A percentile compares a stretch with the other conserved stretches of the same genome.
Evolutionary conservation across 768 basidiomycete species (phyloP).

Genomic region (Mycena galericulata): DNA sequence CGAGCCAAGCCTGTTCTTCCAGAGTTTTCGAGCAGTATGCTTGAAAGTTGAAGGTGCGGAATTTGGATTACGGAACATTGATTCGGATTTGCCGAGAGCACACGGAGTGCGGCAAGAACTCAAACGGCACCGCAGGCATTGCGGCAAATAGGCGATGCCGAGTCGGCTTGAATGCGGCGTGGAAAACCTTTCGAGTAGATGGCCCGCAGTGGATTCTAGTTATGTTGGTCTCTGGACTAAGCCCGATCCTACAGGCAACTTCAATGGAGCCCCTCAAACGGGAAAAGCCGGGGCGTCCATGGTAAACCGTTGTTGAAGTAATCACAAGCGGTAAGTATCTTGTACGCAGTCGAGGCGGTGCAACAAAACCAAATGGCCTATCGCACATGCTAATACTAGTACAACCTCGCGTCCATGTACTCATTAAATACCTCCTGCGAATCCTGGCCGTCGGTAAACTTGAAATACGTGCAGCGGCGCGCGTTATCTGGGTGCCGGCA

Average conservation of each 20-base stretch:
- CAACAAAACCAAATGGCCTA: too few species aligned
- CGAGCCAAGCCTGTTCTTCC: constrained; percentile 4
- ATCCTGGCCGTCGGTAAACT: not conserved
- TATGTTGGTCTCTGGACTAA: constrained; percentile 9
- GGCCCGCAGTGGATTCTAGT: constrained; percentile 5
- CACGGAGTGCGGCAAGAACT: constrained; percentile 12
- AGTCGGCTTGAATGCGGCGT: constrained; percentile 1
- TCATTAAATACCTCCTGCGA: not conserved
- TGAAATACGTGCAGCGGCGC: not conserved
- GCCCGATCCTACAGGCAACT: constrained; percentile 6
- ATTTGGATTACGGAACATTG: constrained; percentile 6
- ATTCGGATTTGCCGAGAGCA: constrained; percentile 12
- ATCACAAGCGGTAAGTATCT: constrained; percentile 3
- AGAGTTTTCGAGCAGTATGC: constrained; percentile 1
- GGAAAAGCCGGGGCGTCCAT: not conserved
- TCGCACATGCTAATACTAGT: too few species aligned
- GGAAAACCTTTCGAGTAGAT: constrained; percentile 7
- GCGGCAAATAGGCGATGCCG: constrained; percentile 1
- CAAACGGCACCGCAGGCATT: not conserved
- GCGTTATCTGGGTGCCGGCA: not conserved
- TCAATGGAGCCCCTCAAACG: constrained; percentile 5
- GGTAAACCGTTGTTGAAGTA: constrained; percentile 1
- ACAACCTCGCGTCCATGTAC: not conserved
- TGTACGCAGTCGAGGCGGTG: too few species aligned
- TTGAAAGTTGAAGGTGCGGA: constrained; percentile 7